These are phyloP conservation scores for Mortierella sp. DNA, from an alignment of 371 early-diverging fungal genomes.

Conservation along the genomic window DNA sequence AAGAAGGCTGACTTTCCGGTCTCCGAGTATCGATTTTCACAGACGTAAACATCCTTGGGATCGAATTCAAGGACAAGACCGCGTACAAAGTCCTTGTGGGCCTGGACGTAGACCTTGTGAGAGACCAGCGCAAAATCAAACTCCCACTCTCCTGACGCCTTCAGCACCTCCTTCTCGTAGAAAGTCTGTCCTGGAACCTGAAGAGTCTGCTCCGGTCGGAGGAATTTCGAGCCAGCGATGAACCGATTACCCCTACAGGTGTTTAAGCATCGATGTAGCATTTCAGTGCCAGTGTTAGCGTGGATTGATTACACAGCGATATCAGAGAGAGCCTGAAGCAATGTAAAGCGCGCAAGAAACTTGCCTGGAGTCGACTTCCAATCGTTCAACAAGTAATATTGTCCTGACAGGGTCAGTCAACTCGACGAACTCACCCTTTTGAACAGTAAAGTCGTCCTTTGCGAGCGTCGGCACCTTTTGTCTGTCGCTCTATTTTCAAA, in stretches of 20 bases:
- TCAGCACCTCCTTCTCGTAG: constrained; percentile 66
- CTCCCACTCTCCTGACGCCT: constrained; percentile 58
- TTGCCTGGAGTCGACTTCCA: constrained; percentile 56
- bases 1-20: constrained; percentile 51
- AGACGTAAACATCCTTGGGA: constrained; percentile 63
- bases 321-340: not conserved
- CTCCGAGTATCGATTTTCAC: constrained; percentile 62
- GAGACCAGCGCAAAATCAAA: constrained; percentile 59
- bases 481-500: constrained; percentile 34
- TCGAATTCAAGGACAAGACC: constrained; percentile 60
- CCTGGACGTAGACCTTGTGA: constrained; percentile 63
- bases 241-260: constrained; percentile 48
- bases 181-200: constrained; percentile 62
- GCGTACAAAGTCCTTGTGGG: constrained; percentile 62
- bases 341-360: not conserved
- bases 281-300: not conserved
- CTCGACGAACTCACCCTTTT: constrained; percentile 61
- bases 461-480: constrained; percentile 58
- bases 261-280: not conserved
- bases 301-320: too few relatives aligned
- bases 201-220: constrained; percentile 63
- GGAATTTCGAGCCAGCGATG: constrained; percentile 65
- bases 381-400: constrained; percentile 57
- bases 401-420: constrained; percentile 56
- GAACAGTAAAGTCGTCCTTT: constrained; percentile 52